phyloP scores from a whole-genome alignment of 192 early-diverging fungal genomes.

The Gorgonomyces haynaldii region DNA sequence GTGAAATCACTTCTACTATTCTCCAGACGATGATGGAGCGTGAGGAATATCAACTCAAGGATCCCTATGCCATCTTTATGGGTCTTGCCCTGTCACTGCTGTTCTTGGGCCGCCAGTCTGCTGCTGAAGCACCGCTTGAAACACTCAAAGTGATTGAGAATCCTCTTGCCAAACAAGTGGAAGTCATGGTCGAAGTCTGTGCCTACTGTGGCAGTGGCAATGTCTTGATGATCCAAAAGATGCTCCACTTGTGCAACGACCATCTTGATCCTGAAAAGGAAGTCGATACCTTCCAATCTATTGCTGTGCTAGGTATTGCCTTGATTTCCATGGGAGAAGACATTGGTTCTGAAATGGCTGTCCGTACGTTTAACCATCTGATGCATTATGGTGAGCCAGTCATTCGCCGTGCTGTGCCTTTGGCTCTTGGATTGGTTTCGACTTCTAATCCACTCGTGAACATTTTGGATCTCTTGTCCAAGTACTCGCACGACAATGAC shows the following conservation, averaged over 20 bases:
- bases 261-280: conserved; percentile 82
- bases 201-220: conserved; percentile 93
- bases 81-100: conserved; percentile 83
- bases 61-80: conserved; percentile 84
- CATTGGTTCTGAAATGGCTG: conserved; percentile 89
- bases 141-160: conserved; percentile 91
- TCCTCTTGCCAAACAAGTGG: conserved; percentile 80
- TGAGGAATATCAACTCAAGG: conserved; percentile 71
- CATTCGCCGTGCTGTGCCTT: conserved; percentile 85
- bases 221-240: conserved; percentile 89
- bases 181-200: conserved; percentile 76
- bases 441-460: conserved; percentile 89
- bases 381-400: conserved; percentile 99
- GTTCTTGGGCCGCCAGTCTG: conserved; percentile 83
- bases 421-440: conserved; percentile 88
- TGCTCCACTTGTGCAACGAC: conserved; percentile 93
- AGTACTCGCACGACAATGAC: conserved; percentile 99
- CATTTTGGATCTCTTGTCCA: conserved; percentile 90
- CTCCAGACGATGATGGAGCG: conserved; percentile 93
- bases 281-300: conserved; percentile 79
- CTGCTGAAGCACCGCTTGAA: conserved; percentile 79
- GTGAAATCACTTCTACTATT: conserved; percentile 83
- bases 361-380: conserved; percentile 91
- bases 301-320: conserved; percentile 91
- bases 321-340: conserved; percentile 96